Percentiles rank a stretch among this genome's conserved stretches.
Evolutionary conservation across 306 rosid genomes (phyloP).

Genomic region (Casuarina cunninghamiana): DNA sequence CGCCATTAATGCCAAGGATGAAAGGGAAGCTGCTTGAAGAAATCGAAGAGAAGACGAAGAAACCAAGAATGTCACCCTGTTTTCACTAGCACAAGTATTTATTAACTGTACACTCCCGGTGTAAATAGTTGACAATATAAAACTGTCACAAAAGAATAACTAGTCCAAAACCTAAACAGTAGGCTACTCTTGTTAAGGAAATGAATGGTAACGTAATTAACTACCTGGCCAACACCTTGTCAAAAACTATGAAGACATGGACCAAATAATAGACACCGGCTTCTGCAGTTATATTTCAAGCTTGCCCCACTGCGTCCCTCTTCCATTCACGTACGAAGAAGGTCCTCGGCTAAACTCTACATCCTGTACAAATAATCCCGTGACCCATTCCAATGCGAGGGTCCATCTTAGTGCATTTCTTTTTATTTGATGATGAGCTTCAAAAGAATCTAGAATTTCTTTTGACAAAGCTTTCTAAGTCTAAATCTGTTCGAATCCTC

Average conservation of each 20-base stretch:
- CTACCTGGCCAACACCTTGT: conserved; percentile 21
- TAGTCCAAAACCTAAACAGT: conserved; percentile 27
- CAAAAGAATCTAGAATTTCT: conserved; percentile 26
- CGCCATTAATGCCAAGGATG: too few species aligned
- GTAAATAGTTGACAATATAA: conserved; percentile 16
- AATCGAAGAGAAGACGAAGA: too few species aligned
- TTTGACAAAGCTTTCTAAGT: neutral
- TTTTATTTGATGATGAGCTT: conserved; percentile 9
- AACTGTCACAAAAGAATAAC: neutral
- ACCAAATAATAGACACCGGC: conserved; percentile 26
- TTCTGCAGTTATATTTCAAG: neutral
- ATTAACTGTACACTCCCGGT: conserved; percentile 10
- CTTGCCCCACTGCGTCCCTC: conserved; percentile 9
- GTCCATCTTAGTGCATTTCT: conserved; percentile 21
- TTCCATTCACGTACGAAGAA: conserved; percentile 21
- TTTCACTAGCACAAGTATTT: neutral
- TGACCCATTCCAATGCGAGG: conserved; percentile 42
- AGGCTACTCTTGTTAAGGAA: conserved; percentile 37
- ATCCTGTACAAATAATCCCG: conserved; percentile 49
- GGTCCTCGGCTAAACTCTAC: conserved; percentile 37
- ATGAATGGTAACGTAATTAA: conserved; percentile 24
- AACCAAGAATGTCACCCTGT: too few species aligned
- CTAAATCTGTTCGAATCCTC: conserved; percentile 9
- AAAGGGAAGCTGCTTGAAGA: too few species aligned
- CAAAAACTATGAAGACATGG: conserved; percentile 22